Base-by-base conservation (phyloP, 352 stramenopile species). In the Nothophytophthora sp. region DNA sequence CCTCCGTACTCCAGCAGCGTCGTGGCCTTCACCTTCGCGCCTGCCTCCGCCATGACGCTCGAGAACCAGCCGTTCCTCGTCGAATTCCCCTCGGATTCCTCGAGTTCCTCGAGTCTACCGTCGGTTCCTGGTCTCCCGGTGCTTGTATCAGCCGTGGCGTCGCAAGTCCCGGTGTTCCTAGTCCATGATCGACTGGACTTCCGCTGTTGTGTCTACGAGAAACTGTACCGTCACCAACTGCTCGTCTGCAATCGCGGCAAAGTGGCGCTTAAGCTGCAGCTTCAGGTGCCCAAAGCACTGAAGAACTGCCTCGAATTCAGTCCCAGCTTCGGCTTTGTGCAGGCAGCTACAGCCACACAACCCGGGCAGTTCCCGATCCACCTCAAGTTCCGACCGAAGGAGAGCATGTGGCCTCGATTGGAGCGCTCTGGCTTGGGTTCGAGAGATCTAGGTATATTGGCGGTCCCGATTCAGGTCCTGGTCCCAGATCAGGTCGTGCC, bases 221-320 rank as follows among this genome's bases (percentile, higher is more conserved):
- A 96, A 36, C 72, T 96, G 4, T 97, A 97, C 55, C 80, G 90
- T 1, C 73, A 83, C 6, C 78, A 92, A 35, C 44, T 97, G 3
- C 32, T 80, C 1, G 45, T 97, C 2, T 79, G 74, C 36, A 98
- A 98, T 47, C 82, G 92, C 12, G 89, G 87, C 10, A 95, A 92
- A 56, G 83, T 96, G 13, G 78, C 92, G 10, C 64, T 96, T 11
- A 92, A 95, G 48, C 74, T 91, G 18, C 70, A 90, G 23, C 50
- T 95, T 1, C 77, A 80, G 25, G 69, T 91, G 1, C 88, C 90
- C 1, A 82, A 85, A 36, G 41, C 57, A 4, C 66, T 97, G 1
- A 50, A 62, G 13, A 64, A 73, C 1, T 81, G 59, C 33, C 36
- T 97, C 10, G 86, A 96, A 45, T 95, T 97, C 40, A 60, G 81